Evolutionary conservation across 208 protist genomes (phyloP), one percentile per base, ranked within the genome.

Genomic region (Trypanosoma congolense): DNA sequence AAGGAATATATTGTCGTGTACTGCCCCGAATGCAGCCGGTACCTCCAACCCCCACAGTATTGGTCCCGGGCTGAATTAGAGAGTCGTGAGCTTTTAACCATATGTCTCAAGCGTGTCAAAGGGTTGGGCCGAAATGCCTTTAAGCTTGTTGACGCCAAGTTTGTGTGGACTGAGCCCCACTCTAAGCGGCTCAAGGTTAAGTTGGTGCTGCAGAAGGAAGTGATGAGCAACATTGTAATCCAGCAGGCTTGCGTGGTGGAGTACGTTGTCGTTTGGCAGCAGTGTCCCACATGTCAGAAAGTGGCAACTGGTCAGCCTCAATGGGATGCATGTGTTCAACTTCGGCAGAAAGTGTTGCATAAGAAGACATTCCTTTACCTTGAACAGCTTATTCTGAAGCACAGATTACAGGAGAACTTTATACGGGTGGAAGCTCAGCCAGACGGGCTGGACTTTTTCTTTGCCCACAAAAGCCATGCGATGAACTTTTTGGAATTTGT

Each of bases 131-230:
- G 70, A 53, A 89, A 70, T 43, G 56, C 80, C 61, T 90, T 98
- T 24, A 97, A 97, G 56, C 80, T 99, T 10, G 64, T 99, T 0
- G 98, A 99, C 79, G 98, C 98, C 3, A 87, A 81, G 29, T 99
- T 99, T 65, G 66, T 99, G 16, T 99, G 98, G 98, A 99, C 98
- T 2, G 98, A 99, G 78, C 97, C 98, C 19, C 98, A 99, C 79
- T 99, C 96, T 48, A 96, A 88, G 69, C 82, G 98, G 18, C 56
- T 99, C 26, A 99, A 99, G 65, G 77, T 99, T 24, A 98, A 98
- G 68, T 68, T 99, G 22, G 98, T 96, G 12, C 83, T 99, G n/a
- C 97, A 99, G 73, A 99, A 99, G 66, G 98, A 97, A 60, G 77
- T 97, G 18, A 93, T 98, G 58, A 85, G 73, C 45, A 89, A 84